Base-by-base conservation (phyloP, 2,329 filamentous ascomycete species). In the Dactylellina sp. region DNA sequence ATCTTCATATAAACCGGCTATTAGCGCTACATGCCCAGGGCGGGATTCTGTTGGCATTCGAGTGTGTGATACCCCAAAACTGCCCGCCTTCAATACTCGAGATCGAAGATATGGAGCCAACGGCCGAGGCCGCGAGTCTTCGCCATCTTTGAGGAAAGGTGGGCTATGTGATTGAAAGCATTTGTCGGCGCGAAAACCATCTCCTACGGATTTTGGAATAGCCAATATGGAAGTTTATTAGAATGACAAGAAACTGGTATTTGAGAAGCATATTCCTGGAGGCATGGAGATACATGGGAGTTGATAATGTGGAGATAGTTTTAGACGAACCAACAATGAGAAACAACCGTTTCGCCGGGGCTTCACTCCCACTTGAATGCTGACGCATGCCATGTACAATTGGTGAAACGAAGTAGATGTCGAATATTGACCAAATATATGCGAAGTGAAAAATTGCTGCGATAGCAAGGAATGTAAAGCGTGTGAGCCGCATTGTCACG, bases 331-430 rank as follows among this genome's bases (percentile, higher is more conserved):
- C 95, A 79, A 99, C 96, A 81, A 96, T 96, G 25, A 99, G 86
- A 53, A 99, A 91, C 68, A 99, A 85, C 76, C 95, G 88, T 81
- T 95, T 92, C 3, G 96, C 94, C 0, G 95, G 95, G 20, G 93
- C 87, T 81, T 89, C 88, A 56, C 81, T 81, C 71, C 93, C 87
- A 39, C 96, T 85, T 49, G 84, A 83, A 82, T 92, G 93, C 72
- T 93, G 86, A 79, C 87, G 88, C 95, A 99, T 99, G 80, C 95
- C 95, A 84, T 90, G 91, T 62, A 98, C 95, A 78, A 99, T 95
- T 20, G 95, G 95, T 81, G 93, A 97, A 80, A 97, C 93, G 80
- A 99, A 99, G 83, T 99, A 98, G 76, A 98, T 95, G 81, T 97
- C 93, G 83, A 99, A 99, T 79, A 98, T 98, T 72, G 93, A 97